phyloP scores from a whole-genome alignment of 1,139 yeast genomes.

The Nakaseomyces delphensis region DNA sequence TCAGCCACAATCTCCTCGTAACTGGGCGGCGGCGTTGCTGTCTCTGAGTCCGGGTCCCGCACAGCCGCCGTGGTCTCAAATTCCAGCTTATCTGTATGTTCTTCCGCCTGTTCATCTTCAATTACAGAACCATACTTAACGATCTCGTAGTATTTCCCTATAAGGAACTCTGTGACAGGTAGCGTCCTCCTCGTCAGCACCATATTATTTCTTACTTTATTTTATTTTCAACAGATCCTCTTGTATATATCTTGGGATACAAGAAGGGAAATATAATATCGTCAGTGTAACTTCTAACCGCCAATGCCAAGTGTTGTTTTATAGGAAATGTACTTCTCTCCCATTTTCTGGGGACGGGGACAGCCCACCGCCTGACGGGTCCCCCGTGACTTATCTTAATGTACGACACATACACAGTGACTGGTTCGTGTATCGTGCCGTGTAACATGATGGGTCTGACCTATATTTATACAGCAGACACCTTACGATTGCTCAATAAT shows the following conservation, averaged over 20 bases:
- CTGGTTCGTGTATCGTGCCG: too few relatives aligned
- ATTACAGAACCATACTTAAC: not conserved
- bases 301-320: too few relatives aligned
- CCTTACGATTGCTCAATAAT: too few relatives aligned
- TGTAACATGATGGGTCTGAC: too few relatives aligned
- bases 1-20: constrained; percentile 1
- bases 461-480: too few relatives aligned
- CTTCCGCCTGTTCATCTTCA: constrained; percentile 6
- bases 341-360: too few relatives aligned
- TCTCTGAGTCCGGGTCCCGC: not conserved
- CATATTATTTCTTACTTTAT: not conserved
- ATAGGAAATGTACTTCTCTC: too few relatives aligned
- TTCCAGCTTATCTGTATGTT: not conserved
- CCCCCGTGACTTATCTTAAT: too few relatives aligned
- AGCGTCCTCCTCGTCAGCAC: constrained; percentile 7
- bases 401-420: too few relatives aligned
- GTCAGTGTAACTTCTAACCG: too few relatives aligned
- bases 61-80: constrained; percentile 6
- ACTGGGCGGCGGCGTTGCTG: not conserved
- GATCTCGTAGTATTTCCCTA: constrained; percentile 12
- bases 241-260: not conserved
- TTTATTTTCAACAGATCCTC: not conserved
- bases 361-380: too few relatives aligned
- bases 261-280: not conserved
- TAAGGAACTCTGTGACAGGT: constrained; percentile 18